phyloP scores from a whole-genome alignment of 805 yeast species.

The Metschnikowia gelsemii region DNA sequence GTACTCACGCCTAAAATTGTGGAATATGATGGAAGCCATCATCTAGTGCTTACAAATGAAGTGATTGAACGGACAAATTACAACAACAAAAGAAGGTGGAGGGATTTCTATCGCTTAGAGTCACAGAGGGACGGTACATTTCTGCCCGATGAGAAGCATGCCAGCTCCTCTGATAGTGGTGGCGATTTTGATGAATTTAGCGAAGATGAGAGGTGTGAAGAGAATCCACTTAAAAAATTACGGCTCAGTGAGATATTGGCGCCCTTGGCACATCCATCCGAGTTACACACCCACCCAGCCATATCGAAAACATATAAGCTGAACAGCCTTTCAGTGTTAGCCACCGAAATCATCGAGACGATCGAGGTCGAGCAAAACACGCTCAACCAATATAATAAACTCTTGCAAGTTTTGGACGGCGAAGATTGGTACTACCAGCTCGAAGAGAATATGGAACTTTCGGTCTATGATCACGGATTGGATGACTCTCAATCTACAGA shows the following conservation, averaged over 20 bases:
- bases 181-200: constrained; percentile 8
- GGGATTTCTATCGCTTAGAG: constrained; percentile 24
- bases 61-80: constrained; percentile 29
- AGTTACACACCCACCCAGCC: constrained; percentile 68
- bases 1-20: constrained; percentile 35
- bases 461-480: constrained; percentile 67
- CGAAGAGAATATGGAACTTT: constrained; percentile 64
- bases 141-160: constrained; percentile 1
- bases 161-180: constrained; percentile 3
- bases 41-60: constrained; percentile 38
- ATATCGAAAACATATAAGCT: constrained; percentile 63
- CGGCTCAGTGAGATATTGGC: constrained; percentile 53
- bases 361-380: constrained; percentile 81
- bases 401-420: constrained; percentile 79
- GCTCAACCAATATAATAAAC: constrained; percentile 65
- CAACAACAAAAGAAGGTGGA: constrained; percentile 39
- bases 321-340: constrained; percentile 51
- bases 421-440: constrained; percentile 74
- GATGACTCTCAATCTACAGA: constrained; percentile 19
- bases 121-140: background rate
- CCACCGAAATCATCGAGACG: constrained; percentile 69
- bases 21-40: constrained; percentile 38
- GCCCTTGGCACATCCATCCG: constrained; percentile 80
- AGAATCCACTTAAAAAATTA: constrained; percentile 29
- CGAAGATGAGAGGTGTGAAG: constrained; percentile 25